Evolutionary conservation across 140 eudicot species (phyloP).

Genomic region (Cichorium intybus): DNA sequence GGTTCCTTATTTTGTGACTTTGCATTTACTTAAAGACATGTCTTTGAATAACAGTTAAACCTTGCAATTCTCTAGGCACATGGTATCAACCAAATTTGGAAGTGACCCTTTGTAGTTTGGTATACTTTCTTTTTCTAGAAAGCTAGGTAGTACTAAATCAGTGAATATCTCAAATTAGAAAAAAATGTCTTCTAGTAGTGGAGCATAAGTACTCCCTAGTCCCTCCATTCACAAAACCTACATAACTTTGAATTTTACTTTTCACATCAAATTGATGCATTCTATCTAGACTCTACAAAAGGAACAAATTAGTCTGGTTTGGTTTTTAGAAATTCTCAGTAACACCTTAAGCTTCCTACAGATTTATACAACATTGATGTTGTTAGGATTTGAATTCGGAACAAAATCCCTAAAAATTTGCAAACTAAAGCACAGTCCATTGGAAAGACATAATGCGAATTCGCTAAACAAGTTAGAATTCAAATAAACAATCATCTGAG

Average conservation of each 20-base stretch:
- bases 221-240: background rate
- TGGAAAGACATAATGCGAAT: background rate
- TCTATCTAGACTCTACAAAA: background rate
- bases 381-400: conserved; percentile 1
- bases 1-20: background rate
- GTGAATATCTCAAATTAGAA: background rate
- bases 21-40: background rate
- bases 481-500: conserved; percentile 9
- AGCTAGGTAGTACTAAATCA: background rate
- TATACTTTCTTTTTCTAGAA: background rate
- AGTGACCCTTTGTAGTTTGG: background rate
- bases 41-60: background rate
- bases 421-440: background rate
- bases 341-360: conserved; percentile 1
- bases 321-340: background rate
- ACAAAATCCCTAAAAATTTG: background rate
- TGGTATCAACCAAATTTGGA: background rate
- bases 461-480: background rate
- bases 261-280: background rate
- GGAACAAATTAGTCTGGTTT: background rate
- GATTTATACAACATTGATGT: background rate
- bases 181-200: background rate
- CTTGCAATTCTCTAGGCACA: no score
- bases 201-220: background rate
- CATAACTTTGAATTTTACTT: background rate